A percentile compares a stretch with the other conserved stretches of the same genome.
phyloP scores from a whole-genome alignment of 1,284 basidiomycete genomes.

The Moesziomyces aphidis region DNA sequence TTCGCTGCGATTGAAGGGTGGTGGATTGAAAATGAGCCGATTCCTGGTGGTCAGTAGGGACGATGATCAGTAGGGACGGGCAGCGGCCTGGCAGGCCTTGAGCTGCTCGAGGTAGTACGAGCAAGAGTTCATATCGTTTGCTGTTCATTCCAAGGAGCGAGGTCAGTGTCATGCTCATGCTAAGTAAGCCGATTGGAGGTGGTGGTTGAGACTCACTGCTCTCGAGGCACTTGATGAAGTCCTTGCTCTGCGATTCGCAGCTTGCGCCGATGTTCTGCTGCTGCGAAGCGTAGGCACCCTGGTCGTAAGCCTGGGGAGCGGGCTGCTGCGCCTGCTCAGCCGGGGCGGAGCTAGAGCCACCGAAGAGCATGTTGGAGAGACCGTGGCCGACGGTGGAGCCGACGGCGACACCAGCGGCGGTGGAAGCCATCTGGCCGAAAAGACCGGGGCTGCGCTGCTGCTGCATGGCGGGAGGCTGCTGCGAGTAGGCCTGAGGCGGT shows the following conservation, averaged over 20 bases:
- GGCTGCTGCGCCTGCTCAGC: constrained; percentile 62
- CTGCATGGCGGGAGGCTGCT: constrained; percentile 40
- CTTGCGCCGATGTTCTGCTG: constrained; percentile 64
- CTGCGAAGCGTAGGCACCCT: constrained; percentile 33
- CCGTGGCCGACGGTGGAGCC: constrained; percentile 86
- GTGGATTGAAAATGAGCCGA: neutral
- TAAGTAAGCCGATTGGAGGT: neutral
- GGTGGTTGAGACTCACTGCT: constrained; percentile 45
- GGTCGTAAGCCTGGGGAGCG: constrained; percentile 43
- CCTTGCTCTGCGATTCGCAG: constrained; percentile 73
- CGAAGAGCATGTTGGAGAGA: constrained; percentile 84
- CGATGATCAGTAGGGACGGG: constrained; percentile 63
- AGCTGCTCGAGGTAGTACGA: constrained; percentile 72
- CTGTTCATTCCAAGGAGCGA: constrained; percentile 9
- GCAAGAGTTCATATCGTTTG: constrained; percentile 72
- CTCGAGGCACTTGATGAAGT: constrained; percentile 62
- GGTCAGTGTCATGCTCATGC: constrained; percentile 1
- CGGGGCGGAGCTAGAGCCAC: constrained; percentile 71
- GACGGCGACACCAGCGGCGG: constrained; percentile 85
- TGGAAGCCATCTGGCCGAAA: constrained; percentile 79
- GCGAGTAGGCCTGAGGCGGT: constrained; percentile 29
- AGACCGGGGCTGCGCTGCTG: constrained; percentile 55
- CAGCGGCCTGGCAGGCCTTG: constrained; percentile 67
- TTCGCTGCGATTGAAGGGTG: neutral
- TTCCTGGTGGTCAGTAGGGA: constrained; percentile 52